Conservation (phyloP, 345 rosid genomes). For the Citropsis articulata region DNA sequence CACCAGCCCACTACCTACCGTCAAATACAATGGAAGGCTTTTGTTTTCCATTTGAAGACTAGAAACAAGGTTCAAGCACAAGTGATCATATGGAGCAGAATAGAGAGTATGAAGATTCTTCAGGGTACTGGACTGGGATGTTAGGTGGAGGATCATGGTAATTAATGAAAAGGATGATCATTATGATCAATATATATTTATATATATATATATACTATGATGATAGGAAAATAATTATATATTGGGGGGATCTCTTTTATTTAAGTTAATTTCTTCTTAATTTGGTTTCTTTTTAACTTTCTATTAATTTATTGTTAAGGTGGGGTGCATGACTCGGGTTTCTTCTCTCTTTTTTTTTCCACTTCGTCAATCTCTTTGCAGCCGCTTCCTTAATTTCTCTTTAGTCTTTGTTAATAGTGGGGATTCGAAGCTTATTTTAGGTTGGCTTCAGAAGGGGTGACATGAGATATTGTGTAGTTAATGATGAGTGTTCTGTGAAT, state of each 20-base stretch:
- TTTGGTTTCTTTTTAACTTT: conserved; percentile 15
- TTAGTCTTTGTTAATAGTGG: conserved; percentile 24
- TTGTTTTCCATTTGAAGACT: conserved; percentile 90
- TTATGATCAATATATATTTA: too few relatives aligned
- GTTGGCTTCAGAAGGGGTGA: conserved; percentile 37
- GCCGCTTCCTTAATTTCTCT: conserved; percentile 4
- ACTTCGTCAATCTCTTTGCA: neutral
- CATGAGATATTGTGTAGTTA: conserved; percentile 7
- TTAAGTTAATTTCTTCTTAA: conserved; percentile 9
- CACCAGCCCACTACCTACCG: too few relatives aligned
- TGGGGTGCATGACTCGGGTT: conserved; percentile 31
- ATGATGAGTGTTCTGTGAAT: neutral
- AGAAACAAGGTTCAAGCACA: conserved; percentile 68
- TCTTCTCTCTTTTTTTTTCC: neutral
- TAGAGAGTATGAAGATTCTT: conserved; percentile 47
- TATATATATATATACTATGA: neutral
- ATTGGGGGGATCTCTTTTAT: conserved; percentile 18
- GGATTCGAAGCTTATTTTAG: conserved; percentile 45
- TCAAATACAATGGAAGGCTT: conserved; percentile 43
- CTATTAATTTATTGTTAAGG: conserved; percentile 25
- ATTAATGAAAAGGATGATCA: conserved; percentile 16
- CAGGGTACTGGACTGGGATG: conserved; percentile 94
- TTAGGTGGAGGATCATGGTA: conserved; percentile 97
- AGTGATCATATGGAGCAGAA: conserved; percentile 35
- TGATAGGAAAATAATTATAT: conserved; percentile 19